Evolutionary conservation across 345 rosid species (phyloP).

Genomic region (Euphorbia pulcherrima): DNA sequence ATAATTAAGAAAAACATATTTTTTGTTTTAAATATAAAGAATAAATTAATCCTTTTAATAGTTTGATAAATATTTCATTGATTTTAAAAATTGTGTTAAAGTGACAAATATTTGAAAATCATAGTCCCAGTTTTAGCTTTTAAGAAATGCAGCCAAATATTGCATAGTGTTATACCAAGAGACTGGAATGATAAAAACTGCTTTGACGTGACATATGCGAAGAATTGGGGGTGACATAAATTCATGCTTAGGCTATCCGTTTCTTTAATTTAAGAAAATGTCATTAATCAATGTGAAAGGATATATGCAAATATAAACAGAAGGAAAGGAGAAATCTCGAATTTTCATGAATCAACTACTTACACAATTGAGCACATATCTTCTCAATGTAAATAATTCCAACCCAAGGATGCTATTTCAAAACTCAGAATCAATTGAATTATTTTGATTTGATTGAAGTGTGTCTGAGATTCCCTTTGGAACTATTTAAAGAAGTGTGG

Average conservation of each 20-base stretch:
- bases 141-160: constrained; percentile 1
- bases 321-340: constrained; percentile 3
- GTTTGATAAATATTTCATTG: too few relatives aligned
- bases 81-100: too few relatives aligned
- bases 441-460: constrained; percentile 20
- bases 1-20: too few relatives aligned
- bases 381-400: background rate
- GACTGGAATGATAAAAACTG: too few relatives aligned
- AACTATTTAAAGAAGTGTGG: constrained; percentile 10
- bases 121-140: constrained; percentile 6
- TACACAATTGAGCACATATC: background rate
- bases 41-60: too few relatives aligned
- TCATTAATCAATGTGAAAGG: background rate
- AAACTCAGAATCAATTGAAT: background rate
- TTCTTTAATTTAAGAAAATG: background rate
- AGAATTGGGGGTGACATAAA: background rate
- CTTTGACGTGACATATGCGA: constrained; percentile 11
- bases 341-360: background rate
- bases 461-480: constrained; percentile 29
- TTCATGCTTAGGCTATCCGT: background rate
- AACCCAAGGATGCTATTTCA: background rate
- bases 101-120: too few relatives aligned
- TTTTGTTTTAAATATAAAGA: too few relatives aligned
- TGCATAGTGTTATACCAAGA: background rate
- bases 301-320: background rate